phyloP scores from a whole-genome alignment of 2,329 filamentous ascomycete genomes.

The Aspergillus luchuensis region DNA sequence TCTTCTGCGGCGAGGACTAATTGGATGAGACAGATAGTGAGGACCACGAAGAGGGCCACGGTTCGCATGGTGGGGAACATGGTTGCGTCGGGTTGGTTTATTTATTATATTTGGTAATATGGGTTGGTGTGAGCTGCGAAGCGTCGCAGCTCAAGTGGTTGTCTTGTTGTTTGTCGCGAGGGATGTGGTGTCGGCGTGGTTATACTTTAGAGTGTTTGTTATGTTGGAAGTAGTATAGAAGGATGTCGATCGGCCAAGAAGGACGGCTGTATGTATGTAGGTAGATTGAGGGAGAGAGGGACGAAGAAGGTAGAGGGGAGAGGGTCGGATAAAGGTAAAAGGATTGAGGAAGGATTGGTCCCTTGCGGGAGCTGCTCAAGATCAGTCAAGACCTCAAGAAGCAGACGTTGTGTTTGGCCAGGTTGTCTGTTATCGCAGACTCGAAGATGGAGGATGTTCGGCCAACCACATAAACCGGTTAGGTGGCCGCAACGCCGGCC shows the following conservation, averaged over 20 bases:
- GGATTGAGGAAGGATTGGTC: background rate
- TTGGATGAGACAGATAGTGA: slow-evolving; percentile 43
- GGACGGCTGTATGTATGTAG: too few relatives aligned
- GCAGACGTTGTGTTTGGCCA: slow-evolving; percentile 1
- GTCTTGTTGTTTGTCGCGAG: background rate
- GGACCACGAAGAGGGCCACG: slow-evolving; percentile 32
- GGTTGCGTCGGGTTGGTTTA: background rate
- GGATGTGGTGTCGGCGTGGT: background rate
- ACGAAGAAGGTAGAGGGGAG: background rate
- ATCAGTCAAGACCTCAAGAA: slow-evolving; percentile 25
- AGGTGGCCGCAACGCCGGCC: slow-evolving; percentile 26
- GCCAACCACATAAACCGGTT: slow-evolving; percentile 17
- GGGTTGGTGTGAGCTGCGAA: background rate
- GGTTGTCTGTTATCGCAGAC: slow-evolving; percentile 8
- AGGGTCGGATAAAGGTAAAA: background rate
- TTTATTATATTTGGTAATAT: background rate
- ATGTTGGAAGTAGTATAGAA: background rate
- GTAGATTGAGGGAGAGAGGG: background rate
- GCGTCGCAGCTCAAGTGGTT: background rate
- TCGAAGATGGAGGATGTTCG: slow-evolving; percentile 2
- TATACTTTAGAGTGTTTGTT: background rate
- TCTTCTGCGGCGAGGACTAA: slow-evolving; percentile 47
- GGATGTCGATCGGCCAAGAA: background rate
- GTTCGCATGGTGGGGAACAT: slow-evolving; percentile 36
- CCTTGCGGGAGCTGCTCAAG: slow-evolving; percentile 11